Conservation (phyloP, 2,329 filamentous ascomycete genomes). For the Penicillium crustosum region DNA sequence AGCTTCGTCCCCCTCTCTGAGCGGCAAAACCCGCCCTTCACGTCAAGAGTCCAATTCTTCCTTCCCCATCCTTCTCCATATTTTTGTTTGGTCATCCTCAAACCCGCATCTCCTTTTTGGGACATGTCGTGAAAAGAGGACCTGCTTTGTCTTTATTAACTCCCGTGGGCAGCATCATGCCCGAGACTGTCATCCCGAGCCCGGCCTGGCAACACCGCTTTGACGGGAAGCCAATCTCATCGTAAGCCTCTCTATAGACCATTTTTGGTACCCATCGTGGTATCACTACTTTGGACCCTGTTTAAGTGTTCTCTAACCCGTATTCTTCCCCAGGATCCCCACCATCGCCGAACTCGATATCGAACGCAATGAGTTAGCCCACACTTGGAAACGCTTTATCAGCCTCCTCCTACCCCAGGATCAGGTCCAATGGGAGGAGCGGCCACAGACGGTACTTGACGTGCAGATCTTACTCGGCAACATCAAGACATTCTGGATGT, state of each 20-base stretch:
- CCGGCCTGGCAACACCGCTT: conserved; percentile 29
- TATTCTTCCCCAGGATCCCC: conserved; percentile 23
- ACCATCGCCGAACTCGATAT: conserved; percentile 37
- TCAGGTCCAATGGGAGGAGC: conserved; percentile 31
- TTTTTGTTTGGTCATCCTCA: conserved; percentile 6
- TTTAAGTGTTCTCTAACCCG: background rate
- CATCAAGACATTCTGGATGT: conserved; percentile 31
- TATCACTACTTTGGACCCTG: background rate
- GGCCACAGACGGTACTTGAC: conserved; percentile 31
- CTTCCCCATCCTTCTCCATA: conserved; percentile 1
- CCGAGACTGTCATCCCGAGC: conserved; percentile 11
- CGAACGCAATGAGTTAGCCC: conserved; percentile 40
- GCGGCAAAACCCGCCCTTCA: conserved; percentile 24
- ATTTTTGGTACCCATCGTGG: background rate
- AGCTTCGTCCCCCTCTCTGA: conserved; percentile 8
- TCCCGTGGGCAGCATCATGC: conserved; percentile 22
- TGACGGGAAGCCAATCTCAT: conserved; percentile 31
- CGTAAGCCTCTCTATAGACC: conserved; percentile 21
- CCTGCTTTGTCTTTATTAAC: conserved; percentile 1
- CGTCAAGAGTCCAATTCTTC: conserved; percentile 10
- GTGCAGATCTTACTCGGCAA: conserved; percentile 28
- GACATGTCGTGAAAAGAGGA: conserved; percentile 19
- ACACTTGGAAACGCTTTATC: conserved; percentile 39
- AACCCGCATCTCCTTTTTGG: conserved; percentile 11
- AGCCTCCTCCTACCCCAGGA: conserved; percentile 30